Evolutionary conservation across 768 basidiomycete species (phyloP).

Genomic region (Boletus sensibilis): DNA sequence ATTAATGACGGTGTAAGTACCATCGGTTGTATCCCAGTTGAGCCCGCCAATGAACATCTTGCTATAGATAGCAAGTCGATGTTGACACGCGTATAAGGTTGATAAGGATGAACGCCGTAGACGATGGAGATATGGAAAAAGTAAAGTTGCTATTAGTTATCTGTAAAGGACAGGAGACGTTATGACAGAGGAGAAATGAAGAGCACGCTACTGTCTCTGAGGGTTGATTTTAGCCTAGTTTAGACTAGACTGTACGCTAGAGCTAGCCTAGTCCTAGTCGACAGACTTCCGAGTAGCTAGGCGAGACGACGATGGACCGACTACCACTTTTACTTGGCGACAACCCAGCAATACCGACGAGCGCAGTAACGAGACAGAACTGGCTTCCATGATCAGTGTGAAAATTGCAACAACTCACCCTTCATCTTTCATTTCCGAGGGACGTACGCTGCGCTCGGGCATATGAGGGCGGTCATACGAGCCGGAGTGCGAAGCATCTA

Average conservation of each 20-base stretch:
- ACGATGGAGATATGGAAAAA: constrained; percentile 35
- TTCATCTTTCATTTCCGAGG: constrained; percentile 96
- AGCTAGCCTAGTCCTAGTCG: constrained; percentile 72
- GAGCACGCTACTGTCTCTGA: constrained; percentile 74
- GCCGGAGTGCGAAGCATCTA: constrained; percentile 34
- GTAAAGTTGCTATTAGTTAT: constrained; percentile 77
- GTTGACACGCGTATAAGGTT: constrained; percentile 26
- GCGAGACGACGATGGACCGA: constrained; percentile 42
- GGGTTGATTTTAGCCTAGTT: constrained; percentile 67
- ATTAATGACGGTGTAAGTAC: constrained; percentile 55
- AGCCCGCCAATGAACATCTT: constrained; percentile 99
- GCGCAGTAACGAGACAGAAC: constrained; percentile 12
- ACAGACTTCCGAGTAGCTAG: constrained; percentile 51
- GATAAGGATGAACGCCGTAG: constrained; percentile 28
- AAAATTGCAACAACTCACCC: constrained; percentile 66
- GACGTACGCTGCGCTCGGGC: constrained; percentile 68
- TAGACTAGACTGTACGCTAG: constrained; percentile 79
- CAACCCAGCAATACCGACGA: constrained; percentile 27
- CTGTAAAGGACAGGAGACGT: constrained; percentile 62
- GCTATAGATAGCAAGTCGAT: constrained; percentile 50
- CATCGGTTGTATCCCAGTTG: constrained; percentile 99
- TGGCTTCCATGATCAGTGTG: constrained; percentile 11
- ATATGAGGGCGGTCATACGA: constrained; percentile 42
- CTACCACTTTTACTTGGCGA: constrained; percentile 38
- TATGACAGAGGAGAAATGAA: constrained; percentile 56